Base-by-base conservation (phyloP, 2,329 filamentous ascomycete species). In the Pseudopithomyces maydicus region DNA sequence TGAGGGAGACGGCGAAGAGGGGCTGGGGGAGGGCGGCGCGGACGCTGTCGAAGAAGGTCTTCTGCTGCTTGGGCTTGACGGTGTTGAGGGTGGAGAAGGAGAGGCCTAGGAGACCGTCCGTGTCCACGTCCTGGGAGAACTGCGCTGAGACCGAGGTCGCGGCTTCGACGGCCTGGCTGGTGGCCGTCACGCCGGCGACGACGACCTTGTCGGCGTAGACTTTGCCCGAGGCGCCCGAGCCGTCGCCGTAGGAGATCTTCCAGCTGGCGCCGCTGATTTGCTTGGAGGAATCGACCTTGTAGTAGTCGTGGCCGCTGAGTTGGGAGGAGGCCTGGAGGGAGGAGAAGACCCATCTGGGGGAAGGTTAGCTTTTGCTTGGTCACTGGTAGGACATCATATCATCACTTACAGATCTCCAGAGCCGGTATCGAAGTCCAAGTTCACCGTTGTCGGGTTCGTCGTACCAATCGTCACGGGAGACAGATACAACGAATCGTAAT, bases 381-480 rank as follows among this genome's bases (percentile, higher is more conserved):
- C 41, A 56, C 51, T 29, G 42, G 32, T 39, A 38, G 15, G n/a
- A 23, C 23, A 6, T n/a, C 33, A 42, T 42, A 48, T 55, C 35
- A 47, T 47, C 15, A 77, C 83, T 78, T 74, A 86, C 88, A 90
- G 83, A 75, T 90, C 88, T 41, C 86, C 81, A 61, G 80, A 89
- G 60, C 81, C 88, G 14, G 90, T 92, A 63, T 92, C 90, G 58
- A 92, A 83, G 70, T 91, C 88, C 58, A 92, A 72, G 57, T 86
- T 82, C 60, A 91, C 71, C 2, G 78, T 83, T 64, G 88, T 85
- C 69, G 82, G 47, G 35, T 41, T 50, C 19, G 35, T 50, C n/a
- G 35, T 77, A 43, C 89, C 90, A 59, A 92, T 79, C 2, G 78
- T 81, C 45, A 92, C 84, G 0, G 87, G 85, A 61, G 62, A 64